Percentiles rank a stretch among this genome's conserved stretches.
phyloP scores from a whole-genome alignment of 495 filamentous ascomycete genomes.

The Neurospora sublineolata region DNA sequence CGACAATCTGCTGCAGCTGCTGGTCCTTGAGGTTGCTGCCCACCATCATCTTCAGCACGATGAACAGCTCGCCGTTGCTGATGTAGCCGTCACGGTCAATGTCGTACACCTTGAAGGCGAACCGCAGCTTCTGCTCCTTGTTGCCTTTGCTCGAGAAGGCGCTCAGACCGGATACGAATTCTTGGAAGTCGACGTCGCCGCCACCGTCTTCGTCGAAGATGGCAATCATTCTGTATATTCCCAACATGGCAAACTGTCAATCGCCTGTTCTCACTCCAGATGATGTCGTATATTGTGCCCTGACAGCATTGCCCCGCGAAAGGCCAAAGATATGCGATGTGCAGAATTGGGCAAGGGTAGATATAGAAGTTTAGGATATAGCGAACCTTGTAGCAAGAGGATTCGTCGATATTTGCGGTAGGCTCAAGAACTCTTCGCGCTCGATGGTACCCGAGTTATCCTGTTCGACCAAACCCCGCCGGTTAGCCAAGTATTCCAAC shows the following conservation, averaged over 20 bases:
- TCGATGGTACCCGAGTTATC: conserved; percentile 97
- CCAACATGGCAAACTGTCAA: background rate
- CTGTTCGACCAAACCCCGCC: conserved; percentile 30
- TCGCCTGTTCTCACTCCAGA: background rate
- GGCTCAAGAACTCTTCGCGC: conserved; percentile 92
- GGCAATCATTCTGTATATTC: conserved; percentile 72
- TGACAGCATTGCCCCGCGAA: background rate
- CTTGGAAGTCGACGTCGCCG: conserved; percentile 96
- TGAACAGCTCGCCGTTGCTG: conserved; percentile 96
- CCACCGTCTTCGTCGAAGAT: conserved; percentile 99
- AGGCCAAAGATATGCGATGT: background rate
- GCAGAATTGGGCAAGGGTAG: background rate
- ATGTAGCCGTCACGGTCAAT: conserved; percentile 98
- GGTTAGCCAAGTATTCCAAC: background rate
- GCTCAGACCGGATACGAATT: conserved; percentile 91
- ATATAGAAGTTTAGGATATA: background rate
- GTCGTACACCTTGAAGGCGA: conserved; percentile 99
- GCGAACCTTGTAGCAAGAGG: conserved; percentile 81
- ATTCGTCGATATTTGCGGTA: conserved; percentile 96
- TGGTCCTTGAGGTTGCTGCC: conserved; percentile 98
- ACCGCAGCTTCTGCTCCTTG: conserved; percentile 95
- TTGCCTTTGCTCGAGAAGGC: conserved; percentile 97
- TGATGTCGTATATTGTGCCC: background rate
- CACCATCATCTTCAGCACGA: conserved; percentile 99
- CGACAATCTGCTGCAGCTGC: conserved; percentile 95